Conservation (phyloP, 2,329 filamentous ascomycete genomes). For the Huntiella bhutanensis region DNA sequence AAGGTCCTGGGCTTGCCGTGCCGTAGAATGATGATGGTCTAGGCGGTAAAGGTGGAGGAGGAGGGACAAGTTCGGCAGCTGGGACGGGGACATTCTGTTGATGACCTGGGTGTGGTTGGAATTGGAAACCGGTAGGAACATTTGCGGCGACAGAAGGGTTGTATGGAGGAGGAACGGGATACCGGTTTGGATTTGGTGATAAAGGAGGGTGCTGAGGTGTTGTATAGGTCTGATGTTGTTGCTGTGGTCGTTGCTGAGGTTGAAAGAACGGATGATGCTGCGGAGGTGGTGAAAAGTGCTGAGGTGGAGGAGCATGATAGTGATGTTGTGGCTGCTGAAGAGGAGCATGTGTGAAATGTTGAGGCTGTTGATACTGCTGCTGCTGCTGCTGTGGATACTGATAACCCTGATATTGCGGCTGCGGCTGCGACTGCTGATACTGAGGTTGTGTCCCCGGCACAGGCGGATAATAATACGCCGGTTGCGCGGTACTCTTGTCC, state of each 20-base stretch:
- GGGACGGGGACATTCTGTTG: neutral
- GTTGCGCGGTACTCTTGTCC: slow-evolving; percentile 1
- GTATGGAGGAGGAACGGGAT: neutral
- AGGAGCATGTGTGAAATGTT: neutral
- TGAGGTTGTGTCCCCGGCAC: too few species aligned
- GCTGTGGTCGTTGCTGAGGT: neutral
- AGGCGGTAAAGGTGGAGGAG: neutral
- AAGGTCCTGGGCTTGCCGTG: neutral
- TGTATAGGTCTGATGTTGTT: slow-evolving; percentile 1
- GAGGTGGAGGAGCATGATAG: neutral
- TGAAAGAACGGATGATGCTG: neutral
- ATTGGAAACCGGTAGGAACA: slow-evolving; percentile 1
- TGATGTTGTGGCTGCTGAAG: neutral
- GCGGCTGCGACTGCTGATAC: neutral
- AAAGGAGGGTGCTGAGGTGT: neutral
- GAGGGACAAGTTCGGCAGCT: neutral
- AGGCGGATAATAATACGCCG: neutral
- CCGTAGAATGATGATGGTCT: neutral
- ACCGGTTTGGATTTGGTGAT: neutral
- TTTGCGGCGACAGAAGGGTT: slow-evolving; percentile 2
- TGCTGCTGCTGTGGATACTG: neutral
- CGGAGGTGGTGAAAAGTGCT: neutral
- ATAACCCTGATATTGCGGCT: neutral
- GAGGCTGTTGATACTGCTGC: neutral
- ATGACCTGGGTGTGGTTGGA: neutral